phyloP scores from a whole-genome alignment of 208 protist genomes.

The Acanthamoeba healyi region DNA sequence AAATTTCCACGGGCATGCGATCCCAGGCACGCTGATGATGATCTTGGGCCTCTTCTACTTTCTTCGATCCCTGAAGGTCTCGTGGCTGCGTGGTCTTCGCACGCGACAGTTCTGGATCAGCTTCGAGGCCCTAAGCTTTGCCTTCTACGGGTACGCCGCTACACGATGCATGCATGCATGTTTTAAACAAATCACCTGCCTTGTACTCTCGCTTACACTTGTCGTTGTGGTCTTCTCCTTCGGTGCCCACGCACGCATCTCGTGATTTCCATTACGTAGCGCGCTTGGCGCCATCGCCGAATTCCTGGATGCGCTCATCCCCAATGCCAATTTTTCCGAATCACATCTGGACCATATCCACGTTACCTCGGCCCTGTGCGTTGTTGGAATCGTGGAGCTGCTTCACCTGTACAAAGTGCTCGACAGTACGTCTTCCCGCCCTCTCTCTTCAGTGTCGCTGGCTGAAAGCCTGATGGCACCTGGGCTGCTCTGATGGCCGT shows the following conservation, averaged over 20 bases:
- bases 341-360: slow-evolving; percentile 65
- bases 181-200: background rate
- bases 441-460: background rate
- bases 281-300: slow-evolving; percentile 36
- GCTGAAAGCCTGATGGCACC: no score
- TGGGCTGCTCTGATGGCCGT: no score
- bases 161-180: background rate
- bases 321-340: slow-evolving; percentile 60
- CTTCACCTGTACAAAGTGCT: slow-evolving; percentile 69
- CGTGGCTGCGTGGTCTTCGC: background rate
- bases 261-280: background rate
- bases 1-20: slow-evolving; percentile 65
- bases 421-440: slow-evolving; percentile 10
- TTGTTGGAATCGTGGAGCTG: slow-evolving; percentile 24
- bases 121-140: slow-evolving; percentile 62
- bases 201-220: background rate
- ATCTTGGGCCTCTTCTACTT: slow-evolving; percentile 69
- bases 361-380: slow-evolving; percentile 25
- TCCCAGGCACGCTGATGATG: slow-evolving; percentile 61
- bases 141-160: slow-evolving; percentile 57
- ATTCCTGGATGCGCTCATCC: slow-evolving; percentile 54
- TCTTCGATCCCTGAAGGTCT: slow-evolving; percentile 12
- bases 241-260: background rate
- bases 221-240: background rate
- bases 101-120: slow-evolving; percentile 65